phyloP scores from a whole-genome alignment of 1,284 basidiomycete species.

The Moesziomyces sp. region DNA sequence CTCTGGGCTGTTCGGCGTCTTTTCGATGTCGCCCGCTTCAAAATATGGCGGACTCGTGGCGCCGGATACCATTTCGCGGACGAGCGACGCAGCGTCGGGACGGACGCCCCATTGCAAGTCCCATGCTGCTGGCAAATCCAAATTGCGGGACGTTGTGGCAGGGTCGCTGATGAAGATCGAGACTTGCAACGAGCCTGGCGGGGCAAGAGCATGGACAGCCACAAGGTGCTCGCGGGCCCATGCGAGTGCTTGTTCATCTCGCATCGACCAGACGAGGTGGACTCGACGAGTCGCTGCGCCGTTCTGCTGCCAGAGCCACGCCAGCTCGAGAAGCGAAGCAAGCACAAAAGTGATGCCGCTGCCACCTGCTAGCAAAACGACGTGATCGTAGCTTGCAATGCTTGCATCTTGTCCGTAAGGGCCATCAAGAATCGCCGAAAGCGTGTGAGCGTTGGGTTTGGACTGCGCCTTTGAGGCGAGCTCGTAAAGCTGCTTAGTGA shows the following conservation, averaged over 20 bases:
- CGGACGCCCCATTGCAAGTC: slow-evolving; percentile 19
- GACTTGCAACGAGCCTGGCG: slow-evolving; percentile 15
- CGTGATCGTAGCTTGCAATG: slow-evolving; percentile 25
- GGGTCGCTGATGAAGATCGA: slow-evolving; percentile 34
- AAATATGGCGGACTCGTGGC: not conserved
- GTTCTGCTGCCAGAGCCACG: slow-evolving; percentile 44
- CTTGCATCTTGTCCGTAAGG: slow-evolving; percentile 52
- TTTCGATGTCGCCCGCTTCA: slow-evolving; percentile 15
- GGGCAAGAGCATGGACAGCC: slow-evolving; percentile 23
- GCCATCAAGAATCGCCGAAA: slow-evolving; percentile 49
- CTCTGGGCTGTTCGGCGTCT: not conserved
- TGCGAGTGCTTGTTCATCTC: slow-evolving; percentile 12
- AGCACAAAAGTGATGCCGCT: slow-evolving; percentile 55
- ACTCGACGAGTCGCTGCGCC: slow-evolving; percentile 14
- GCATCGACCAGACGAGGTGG: slow-evolving; percentile 44
- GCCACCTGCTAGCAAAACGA: slow-evolving; percentile 51
- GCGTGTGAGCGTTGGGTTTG: not conserved
- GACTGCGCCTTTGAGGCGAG: slow-evolving; percentile 6
- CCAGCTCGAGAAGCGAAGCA: slow-evolving; percentile 41
- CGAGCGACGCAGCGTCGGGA: slow-evolving; percentile 28
- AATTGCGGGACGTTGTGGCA: slow-evolving; percentile 1
- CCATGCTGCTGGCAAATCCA: slow-evolving; percentile 16
- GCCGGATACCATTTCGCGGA: slow-evolving; percentile 8
- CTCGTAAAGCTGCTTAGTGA: slow-evolving; percentile 38
- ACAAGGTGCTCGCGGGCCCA: slow-evolving; percentile 33